These are phyloP conservation scores for Apiospora phragmitis DNA, from an alignment of 2,329 filamentous ascomycete species.

Conservation along the genomic window DNA sequence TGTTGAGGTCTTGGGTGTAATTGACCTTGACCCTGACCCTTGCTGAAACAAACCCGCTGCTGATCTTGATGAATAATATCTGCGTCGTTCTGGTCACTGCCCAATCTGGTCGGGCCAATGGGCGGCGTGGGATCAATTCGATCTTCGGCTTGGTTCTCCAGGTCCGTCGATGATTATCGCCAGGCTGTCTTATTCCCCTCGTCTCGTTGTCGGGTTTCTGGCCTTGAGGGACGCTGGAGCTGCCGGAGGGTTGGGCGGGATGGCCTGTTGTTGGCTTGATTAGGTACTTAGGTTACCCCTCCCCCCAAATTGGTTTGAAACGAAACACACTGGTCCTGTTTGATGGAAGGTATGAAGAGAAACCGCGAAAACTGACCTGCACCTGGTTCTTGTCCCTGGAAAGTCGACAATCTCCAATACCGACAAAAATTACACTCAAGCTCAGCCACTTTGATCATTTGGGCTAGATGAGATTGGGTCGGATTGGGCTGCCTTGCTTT, in stretches of 20 bases:
- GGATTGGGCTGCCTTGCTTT: not conserved
- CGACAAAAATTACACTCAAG: not conserved
- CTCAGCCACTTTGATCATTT: not conserved
- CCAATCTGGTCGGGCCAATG: conserved; percentile 5
- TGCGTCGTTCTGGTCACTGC: conserved; percentile 3
- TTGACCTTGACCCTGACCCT: conserved; percentile 2
- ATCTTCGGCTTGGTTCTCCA: not conserved
- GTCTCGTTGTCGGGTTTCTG: not conserved
- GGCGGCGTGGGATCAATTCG: not conserved
- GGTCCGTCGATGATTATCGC: not conserved
- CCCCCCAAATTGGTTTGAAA: not conserved
- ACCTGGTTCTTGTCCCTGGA: not conserved
- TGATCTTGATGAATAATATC: conserved; percentile 6
- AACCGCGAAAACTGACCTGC: not conserved
- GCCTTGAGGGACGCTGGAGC: not conserved
- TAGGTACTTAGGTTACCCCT: not conserved
- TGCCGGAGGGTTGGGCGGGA: not conserved
- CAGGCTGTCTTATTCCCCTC: not conserved
- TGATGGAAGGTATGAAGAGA: not conserved
- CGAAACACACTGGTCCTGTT: not conserved
- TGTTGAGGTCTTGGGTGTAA: not conserved
- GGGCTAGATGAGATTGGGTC: not conserved
- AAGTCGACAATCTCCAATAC: not conserved
- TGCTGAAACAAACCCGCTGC: not conserved
- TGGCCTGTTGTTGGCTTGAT: conserved; percentile 2